phyloP scores from a whole-genome alignment of 2,329 filamentous ascomycete species.

The Colletotrichum sp. region DNA sequence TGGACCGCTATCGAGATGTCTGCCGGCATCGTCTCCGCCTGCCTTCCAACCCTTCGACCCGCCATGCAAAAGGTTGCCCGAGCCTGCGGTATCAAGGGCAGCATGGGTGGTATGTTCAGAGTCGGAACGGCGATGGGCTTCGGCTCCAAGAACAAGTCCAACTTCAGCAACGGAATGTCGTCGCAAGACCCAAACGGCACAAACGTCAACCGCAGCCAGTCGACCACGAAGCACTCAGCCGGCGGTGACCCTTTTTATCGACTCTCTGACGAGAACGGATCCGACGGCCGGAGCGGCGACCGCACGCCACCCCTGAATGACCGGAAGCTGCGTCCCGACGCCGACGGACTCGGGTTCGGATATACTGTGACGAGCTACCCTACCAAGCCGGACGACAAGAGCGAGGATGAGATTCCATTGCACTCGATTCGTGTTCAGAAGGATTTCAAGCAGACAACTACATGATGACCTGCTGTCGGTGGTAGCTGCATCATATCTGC shows the following conservation, averaged over 20 bases:
- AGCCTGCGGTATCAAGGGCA: conserved; percentile 43
- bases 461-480: not conserved
- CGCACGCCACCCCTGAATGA: conserved; percentile 12
- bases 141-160: conserved; percentile 26
- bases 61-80: conserved; percentile 43
- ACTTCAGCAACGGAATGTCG: conserved; percentile 21
- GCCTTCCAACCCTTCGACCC: conserved; percentile 56
- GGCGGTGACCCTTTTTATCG: conserved; percentile 33
- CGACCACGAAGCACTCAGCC: conserved; percentile 1
- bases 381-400: conserved; percentile 27
- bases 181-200: conserved; percentile 8
- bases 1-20: conserved; percentile 56
- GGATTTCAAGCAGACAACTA: conserved; percentile 35
- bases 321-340: conserved; percentile 35
- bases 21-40: conserved; percentile 57
- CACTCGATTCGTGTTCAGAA: conserved; percentile 43
- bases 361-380: conserved; percentile 36
- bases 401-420: conserved; percentile 42
- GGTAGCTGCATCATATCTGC: not conserved
- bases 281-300: conserved; percentile 21
- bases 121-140: conserved; percentile 23
- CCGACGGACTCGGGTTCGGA: conserved; percentile 28
- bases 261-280: conserved; percentile 34
- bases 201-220: not conserved
- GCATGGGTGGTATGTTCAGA: conserved; percentile 34